Evolutionary conservation across 2,329 filamentous ascomycete species (phyloP).

Genomic region (Pyricularia pennisetigena): DNA sequence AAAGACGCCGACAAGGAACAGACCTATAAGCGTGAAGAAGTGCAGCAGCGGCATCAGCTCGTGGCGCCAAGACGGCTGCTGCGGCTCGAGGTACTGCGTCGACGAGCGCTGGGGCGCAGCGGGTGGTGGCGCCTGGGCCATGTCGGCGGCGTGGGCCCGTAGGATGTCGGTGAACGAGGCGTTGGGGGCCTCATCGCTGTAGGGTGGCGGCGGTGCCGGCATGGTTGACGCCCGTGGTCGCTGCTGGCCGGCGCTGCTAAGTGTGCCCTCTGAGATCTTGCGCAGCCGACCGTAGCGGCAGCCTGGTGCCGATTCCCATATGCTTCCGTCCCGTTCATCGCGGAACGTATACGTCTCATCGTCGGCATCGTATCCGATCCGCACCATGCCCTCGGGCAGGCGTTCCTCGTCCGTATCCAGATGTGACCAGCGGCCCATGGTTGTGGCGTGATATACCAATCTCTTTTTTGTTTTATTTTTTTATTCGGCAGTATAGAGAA

Average conservation of each 20-base stretch:
- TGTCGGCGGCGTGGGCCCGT: not conserved
- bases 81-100: not conserved
- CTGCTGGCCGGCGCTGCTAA: not conserved
- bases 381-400: conserved; percentile 36
- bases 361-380: conserved; percentile 41
- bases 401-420: conserved; percentile 28
- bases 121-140: not conserved
- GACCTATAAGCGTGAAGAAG: conserved; percentile 42
- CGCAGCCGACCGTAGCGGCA: conserved; percentile 34
- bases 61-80: conserved; percentile 33
- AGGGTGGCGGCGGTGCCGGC: conserved; percentile 5
- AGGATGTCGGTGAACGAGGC: not conserved
- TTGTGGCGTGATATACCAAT: not conserved
- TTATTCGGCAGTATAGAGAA: not conserved
- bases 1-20: conserved; percentile 39
- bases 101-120: not conserved
- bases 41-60: conserved; percentile 47
- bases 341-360: conserved; percentile 35
- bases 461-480: not conserved
- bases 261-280: conserved; percentile 22
- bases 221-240: not conserved
- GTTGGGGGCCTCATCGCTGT: not conserved
- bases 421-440: conserved; percentile 11
- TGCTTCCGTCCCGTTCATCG: conserved; percentile 25
- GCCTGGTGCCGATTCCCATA: conserved; percentile 35